Evolutionary conservation across 768 basidiomycete genomes (phyloP), one percentile per base, ranked within the genome.

Genomic region (Leccinum pellstonianum): DNA sequence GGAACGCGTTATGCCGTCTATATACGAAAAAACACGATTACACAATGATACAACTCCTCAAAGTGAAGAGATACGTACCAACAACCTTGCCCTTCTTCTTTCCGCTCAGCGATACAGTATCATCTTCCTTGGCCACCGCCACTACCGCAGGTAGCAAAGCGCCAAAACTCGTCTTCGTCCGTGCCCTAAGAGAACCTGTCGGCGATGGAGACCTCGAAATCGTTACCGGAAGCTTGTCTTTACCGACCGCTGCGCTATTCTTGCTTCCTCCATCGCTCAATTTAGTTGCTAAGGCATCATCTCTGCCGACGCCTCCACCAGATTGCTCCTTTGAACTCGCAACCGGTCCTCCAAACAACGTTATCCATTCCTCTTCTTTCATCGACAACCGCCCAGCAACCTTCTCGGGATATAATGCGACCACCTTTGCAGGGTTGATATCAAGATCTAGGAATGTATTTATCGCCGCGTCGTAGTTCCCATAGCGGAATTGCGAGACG

Each of bases 391-490:
- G 81, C 6, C 96, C 96, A 1, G 93, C 83, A 3, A 98, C 83
- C 12, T 80, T 79, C 37, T 90, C 85, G 0, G 93, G 91, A 72
- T 93, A 99, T 6, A 98, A 77, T 2, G 95, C 89, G 21, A 98
- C 81, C 3, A 99, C 92, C 68, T 95, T 93, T 0, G 95, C 93
- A 0, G 97, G 97, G 67, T 95, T 95, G 64, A 95, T 79, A 64
- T 98, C 89, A 46, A 96, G 86, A 46, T 89, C 85, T 52, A 95
- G 82, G 72, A 98, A 95, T 0, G 86, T 83, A 68, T 97, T 87
- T 58, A 98, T 88, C 1, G 96, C 95, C 1, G 78, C 75, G 61
- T 90, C 87, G 67, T 85, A 95, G 58, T 86, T 80, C 8, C 81
- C 82, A 8, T 79, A 75, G 4, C 83, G 81, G 73, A 95, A 95